A percentile compares a stretch with the other conserved stretches of the same genome.
Conservation (phyloP, 169 alveolate species). For the Plasmodium yoelii region DNA sequence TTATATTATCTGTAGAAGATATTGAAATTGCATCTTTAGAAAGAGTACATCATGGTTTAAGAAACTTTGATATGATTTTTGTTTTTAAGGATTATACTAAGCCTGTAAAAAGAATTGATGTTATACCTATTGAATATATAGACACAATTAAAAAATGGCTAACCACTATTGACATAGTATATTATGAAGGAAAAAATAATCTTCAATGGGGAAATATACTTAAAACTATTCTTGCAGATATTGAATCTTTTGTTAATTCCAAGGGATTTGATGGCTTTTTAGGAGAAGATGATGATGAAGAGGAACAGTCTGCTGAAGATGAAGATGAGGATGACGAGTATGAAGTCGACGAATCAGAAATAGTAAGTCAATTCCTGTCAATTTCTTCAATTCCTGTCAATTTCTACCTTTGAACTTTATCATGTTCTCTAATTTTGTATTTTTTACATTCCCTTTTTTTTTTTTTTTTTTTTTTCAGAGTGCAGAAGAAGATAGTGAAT, state of each 20-base stretch:
- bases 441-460: neutral
- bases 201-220: constrained; percentile 92
- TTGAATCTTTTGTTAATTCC: constrained; percentile 89
- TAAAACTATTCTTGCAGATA: constrained; percentile 88
- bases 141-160: constrained; percentile 95
- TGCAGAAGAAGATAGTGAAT: constrained; percentile 83
- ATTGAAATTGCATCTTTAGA: constrained; percentile 97
- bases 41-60: constrained; percentile 96
- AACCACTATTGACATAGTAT: constrained; percentile 91
- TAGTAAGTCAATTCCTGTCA: constrained; percentile 57
- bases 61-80: constrained; percentile 97
- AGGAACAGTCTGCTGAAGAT: constrained; percentile 85
- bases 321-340: constrained; percentile 88
- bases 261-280: constrained; percentile 91
- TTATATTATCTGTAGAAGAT: constrained; percentile 95
- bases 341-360: constrained; percentile 83
- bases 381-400: no score
- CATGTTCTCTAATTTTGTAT: neutral
- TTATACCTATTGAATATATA: constrained; percentile 94
- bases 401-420: neutral
- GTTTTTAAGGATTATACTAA: constrained; percentile 94
- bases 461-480: constrained; percentile 8
- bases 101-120: constrained; percentile 94
- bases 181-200: constrained; percentile 94
- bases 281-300: constrained; percentile 91